Evolutionary conservation across 345 rosid genomes (phyloP), one percentile per base, ranked within the genome.

Genomic region (Sisymbrium irio): DNA sequence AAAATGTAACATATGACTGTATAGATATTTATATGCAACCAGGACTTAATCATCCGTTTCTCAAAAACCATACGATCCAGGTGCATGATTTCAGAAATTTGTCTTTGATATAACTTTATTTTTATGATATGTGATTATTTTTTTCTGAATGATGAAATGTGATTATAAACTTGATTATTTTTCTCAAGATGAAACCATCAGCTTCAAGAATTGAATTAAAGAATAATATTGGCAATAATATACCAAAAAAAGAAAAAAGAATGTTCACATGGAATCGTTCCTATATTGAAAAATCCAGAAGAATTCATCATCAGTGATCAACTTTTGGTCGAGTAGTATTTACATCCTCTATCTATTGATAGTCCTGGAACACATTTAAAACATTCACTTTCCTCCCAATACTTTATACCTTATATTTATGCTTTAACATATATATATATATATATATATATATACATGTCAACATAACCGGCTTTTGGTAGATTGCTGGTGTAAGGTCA

Each of bases 21-120:
- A 22, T 22, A 22, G 25, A 22, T 22, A 22, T 22, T 18, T 8
- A 46, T 46, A 58, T 45, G 9, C 74, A 69, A 45, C 37, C 57
- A 45, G 56, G 65, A 33, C 74, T 69, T 58, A 27, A 69, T 58
- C 74, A 69, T 1, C 56, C 65, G 7, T 44, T 69, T 4, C 42
- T 69, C 33, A 69, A 5, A 57, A 56, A 45, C 37, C 74, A 70
- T 17, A 70, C 2, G 33, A 70, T 70, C 54, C 57, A 70, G 66
- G 66, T 70, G 7, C 37, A 45, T 18, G 3, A 46, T 32, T 32
- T 69, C 19, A 56, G 11, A 55, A 55, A 32, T 57, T 44, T 1
- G 2, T 14, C 72, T 68, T 9, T 3, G 18, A 3, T 11, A 46
- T 22, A 3, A 22, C 1, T 22, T 22, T 22, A 1, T 22, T 22